Evolutionary conservation across 2,329 filamentous ascomycete genomes (phyloP).

Genomic region (Calonectria honghensis): DNA sequence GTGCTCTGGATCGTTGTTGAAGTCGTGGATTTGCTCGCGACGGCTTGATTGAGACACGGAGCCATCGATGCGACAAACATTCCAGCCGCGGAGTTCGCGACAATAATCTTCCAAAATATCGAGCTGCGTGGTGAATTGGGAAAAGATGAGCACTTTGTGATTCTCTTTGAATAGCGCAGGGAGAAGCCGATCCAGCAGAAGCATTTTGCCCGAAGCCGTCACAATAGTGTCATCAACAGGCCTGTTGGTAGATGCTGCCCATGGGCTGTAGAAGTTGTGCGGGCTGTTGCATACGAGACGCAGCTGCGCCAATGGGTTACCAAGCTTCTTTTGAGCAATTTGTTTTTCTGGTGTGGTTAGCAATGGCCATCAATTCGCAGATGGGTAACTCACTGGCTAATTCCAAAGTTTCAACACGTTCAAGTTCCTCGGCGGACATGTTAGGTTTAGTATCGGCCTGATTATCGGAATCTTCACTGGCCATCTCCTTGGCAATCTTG

Average conservation of each 20-base stretch:
- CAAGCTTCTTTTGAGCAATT: slow-evolving; percentile 92
- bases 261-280: slow-evolving; percentile 97
- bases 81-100: slow-evolving; percentile 83
- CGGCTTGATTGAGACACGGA: slow-evolving; percentile 85
- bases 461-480: slow-evolving; percentile 62
- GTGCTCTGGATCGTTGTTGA: slow-evolving; percentile 79
- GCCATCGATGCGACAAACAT: slow-evolving; percentile 92
- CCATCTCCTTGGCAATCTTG: slow-evolving; percentile 80
- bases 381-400: slow-evolving; percentile 78
- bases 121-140: slow-evolving; percentile 95
- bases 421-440: slow-evolving; percentile 75
- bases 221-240: slow-evolving; percentile 87
- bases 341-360: slow-evolving; percentile 78
- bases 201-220: slow-evolving; percentile 95
- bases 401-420: slow-evolving; percentile 81
- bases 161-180: slow-evolving; percentile 82
- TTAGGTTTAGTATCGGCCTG: slow-evolving; percentile 49
- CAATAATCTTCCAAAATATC: slow-evolving; percentile 95
- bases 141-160: slow-evolving; percentile 97
- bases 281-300: slow-evolving; percentile 94
- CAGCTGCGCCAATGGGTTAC: slow-evolving; percentile 94
- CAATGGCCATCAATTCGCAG: background rate
- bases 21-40: slow-evolving; percentile 81
- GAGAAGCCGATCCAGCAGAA: slow-evolving; percentile 90
- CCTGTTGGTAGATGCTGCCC: slow-evolving; percentile 75